Conservation (phyloP, 345 rosid genomes). For the Boechera stricta region DNA sequence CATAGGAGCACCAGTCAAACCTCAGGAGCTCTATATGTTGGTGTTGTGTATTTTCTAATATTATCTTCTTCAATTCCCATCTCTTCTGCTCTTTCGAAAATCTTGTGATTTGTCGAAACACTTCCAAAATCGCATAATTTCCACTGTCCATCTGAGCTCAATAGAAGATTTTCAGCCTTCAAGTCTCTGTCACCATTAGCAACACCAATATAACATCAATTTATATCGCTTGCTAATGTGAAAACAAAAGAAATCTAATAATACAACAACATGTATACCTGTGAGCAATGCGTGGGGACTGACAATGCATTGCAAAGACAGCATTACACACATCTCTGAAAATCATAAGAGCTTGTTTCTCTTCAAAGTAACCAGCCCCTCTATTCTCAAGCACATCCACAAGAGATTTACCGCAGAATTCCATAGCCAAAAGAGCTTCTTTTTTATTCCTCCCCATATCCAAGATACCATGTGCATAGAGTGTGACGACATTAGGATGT, state of each 20-base stretch:
- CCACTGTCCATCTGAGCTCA: slow-evolving; percentile 83
- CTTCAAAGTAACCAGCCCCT: slow-evolving; percentile 85
- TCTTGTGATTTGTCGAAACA: slow-evolving; percentile 85
- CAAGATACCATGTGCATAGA: slow-evolving; percentile 67
- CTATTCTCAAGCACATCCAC: slow-evolving; percentile 81
- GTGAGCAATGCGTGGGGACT: slow-evolving; percentile 90
- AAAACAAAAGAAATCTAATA: not conserved
- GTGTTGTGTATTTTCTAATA: slow-evolving; percentile 93
- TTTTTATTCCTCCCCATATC: slow-evolving; percentile 88
- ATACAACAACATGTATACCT: slow-evolving; percentile 52
- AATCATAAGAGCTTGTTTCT: slow-evolving; percentile 74
- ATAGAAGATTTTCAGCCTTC: slow-evolving; percentile 92
- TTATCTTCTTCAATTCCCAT: slow-evolving; percentile 99
- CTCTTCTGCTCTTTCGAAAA: slow-evolving; percentile 94
- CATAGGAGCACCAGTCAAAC: slow-evolving; percentile 51
- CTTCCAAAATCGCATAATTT: slow-evolving; percentile 98
- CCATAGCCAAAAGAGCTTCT: slow-evolving; percentile 94
- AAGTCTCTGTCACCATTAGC: slow-evolving; percentile 68
- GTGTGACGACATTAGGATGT: slow-evolving; percentile 85
- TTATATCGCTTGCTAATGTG: not conserved
- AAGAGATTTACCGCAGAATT: slow-evolving; percentile 85
- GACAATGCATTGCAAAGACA: slow-evolving; percentile 95
- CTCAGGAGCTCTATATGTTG: slow-evolving; percentile 99
- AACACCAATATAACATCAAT: not conserved
- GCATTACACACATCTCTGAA: slow-evolving; percentile 95